Conservation (phyloP, 441 rosid species). For the Daphne laureola region DNA sequence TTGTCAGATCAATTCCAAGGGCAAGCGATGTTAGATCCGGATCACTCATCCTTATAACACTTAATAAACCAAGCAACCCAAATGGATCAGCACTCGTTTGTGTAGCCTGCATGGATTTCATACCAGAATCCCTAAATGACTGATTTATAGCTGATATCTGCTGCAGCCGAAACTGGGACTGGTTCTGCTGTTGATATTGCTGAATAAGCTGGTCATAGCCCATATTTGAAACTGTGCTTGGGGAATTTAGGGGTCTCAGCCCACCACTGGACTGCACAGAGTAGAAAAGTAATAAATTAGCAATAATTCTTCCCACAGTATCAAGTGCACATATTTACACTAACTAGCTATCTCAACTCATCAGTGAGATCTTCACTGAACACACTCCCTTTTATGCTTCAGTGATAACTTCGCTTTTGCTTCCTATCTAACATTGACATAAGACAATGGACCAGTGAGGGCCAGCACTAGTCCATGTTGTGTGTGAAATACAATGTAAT, state of each 20-base stretch:
- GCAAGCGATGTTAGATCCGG: slow-evolving; percentile 86
- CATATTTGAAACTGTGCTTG: slow-evolving; percentile 52
- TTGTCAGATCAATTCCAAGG: slow-evolving; percentile 89
- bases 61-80: slow-evolving; percentile 82
- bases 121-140: slow-evolving; percentile 75
- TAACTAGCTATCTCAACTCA: neutral
- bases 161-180: slow-evolving; percentile 77
- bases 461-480: too few relatives aligned
- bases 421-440: too few relatives aligned
- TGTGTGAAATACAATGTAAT: too few relatives aligned
- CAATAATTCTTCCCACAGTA: neutral
- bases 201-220: slow-evolving; percentile 80
- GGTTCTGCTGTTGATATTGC: slow-evolving; percentile 82
- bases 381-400: too few relatives aligned
- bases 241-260: slow-evolving; percentile 75
- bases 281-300: slow-evolving; percentile 1
- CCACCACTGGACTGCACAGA: slow-evolving; percentile 54
- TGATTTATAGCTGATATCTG: slow-evolving; percentile 75
- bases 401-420: too few relatives aligned
- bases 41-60: slow-evolving; percentile 70
- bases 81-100: slow-evolving; percentile 78
- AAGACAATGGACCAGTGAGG: too few relatives aligned
- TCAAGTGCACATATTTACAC: neutral
- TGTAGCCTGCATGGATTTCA: slow-evolving; percentile 57
- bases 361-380: too few relatives aligned